Conservation (phyloP, 352 stramenopile genomes). For the Globisporangium lucens region DNA sequence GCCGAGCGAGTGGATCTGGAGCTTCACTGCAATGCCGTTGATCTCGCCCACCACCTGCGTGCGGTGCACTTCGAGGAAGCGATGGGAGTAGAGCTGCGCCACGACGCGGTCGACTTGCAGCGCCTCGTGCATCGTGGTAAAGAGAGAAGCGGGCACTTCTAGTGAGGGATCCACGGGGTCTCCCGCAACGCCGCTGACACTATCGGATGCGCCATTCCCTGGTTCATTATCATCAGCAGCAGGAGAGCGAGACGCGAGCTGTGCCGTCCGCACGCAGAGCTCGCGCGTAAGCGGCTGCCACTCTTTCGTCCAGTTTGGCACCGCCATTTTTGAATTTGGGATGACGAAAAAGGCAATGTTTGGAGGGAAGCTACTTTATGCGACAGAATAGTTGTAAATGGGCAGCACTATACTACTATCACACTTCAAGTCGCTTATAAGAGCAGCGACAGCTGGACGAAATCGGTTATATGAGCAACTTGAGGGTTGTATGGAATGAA, state of each 20-base stretch:
- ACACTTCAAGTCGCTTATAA: background rate
- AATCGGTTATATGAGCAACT: background rate
- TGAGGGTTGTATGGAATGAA: background rate
- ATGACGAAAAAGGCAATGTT: background rate
- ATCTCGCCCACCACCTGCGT: constrained; percentile 46
- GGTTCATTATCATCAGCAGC: no score
- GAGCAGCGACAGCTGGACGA: background rate
- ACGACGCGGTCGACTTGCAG: constrained; percentile 49
- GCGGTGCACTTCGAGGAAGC: constrained; percentile 46
- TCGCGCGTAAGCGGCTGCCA: constrained; percentile 56
- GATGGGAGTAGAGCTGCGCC: constrained; percentile 41
- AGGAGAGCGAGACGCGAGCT: background rate
- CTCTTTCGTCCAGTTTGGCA: constrained; percentile 52
- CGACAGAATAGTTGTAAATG: background rate
- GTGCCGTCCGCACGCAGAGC: constrained; percentile 31
- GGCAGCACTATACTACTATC: background rate
- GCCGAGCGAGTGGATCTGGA: constrained; percentile 51
- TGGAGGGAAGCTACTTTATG: background rate
- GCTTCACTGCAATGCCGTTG: constrained; percentile 40
- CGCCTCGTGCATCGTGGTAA: constrained; percentile 3
- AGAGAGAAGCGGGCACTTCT: background rate
- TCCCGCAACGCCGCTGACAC: background rate
- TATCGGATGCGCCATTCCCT: background rate
- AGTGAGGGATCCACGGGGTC: background rate
- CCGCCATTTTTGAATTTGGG: constrained; percentile 19